phyloP scores from a whole-genome alignment of 768 basidiomycete species.

The Lentinula edodes region DNA sequence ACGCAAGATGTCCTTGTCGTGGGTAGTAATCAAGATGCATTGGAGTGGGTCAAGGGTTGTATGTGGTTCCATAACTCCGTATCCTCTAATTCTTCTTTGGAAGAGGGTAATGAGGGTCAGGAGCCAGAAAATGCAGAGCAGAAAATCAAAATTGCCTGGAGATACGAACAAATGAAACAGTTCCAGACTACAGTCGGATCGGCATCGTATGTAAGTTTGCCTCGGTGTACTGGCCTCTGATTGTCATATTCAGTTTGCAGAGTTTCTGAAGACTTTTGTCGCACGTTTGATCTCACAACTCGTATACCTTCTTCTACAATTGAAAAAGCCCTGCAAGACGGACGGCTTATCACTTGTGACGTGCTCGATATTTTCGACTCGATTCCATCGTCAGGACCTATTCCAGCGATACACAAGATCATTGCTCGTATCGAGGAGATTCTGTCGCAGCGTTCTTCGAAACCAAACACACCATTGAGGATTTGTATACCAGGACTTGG shows the following conservation, averaged over 20 bases:
- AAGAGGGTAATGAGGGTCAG: slow-evolving; percentile 30
- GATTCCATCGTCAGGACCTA: neutral
- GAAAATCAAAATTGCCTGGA: slow-evolving; percentile 94
- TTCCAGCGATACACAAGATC: slow-evolving; percentile 13
- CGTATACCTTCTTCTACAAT: slow-evolving; percentile 50
- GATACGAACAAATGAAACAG: slow-evolving; percentile 90
- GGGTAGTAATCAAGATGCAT: slow-evolving; percentile 39
- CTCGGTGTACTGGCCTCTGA: neutral
- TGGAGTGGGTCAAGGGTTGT: slow-evolving; percentile 57
- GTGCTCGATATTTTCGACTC: neutral
- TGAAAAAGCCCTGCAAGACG: slow-evolving; percentile 33
- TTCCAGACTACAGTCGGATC: slow-evolving; percentile 78
- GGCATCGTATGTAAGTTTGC: slow-evolving; percentile 37
- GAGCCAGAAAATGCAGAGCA: slow-evolving; percentile 34
- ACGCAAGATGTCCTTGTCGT: slow-evolving; percentile 69
- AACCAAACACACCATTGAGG: slow-evolving; percentile 35
- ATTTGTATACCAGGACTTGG: slow-evolving; percentile 62
- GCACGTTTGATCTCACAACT: slow-evolving; percentile 66
- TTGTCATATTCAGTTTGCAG: slow-evolving; percentile 21
- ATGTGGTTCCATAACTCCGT: slow-evolving; percentile 64
- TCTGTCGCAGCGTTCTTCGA: slow-evolving; percentile 19
- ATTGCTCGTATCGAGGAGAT: slow-evolving; percentile 23
- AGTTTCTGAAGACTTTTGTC: slow-evolving; percentile 57
- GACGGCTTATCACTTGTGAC: slow-evolving; percentile 30
- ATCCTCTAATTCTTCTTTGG: slow-evolving; percentile 7